phyloP scores from a whole-genome alignment of 805 yeast species.

The Saccharomycopsis schoenii region DNA sequence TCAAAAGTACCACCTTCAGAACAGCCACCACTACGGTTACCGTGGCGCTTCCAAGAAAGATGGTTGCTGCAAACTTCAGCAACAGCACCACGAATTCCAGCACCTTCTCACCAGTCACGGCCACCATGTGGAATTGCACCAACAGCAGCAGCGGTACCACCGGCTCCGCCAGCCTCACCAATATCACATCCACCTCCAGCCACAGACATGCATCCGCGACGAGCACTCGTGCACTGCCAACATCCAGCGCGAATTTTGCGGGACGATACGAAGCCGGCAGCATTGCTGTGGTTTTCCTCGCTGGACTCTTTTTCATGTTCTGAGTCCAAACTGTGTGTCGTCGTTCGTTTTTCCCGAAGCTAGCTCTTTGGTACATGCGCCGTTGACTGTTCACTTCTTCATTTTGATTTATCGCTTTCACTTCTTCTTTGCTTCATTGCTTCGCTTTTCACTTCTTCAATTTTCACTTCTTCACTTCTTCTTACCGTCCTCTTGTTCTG shows the following conservation, averaged over 20 bases:
- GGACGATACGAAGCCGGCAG: neutral
- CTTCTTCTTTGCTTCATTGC: too few species aligned
- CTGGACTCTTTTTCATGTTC: neutral
- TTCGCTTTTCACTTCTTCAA: too few species aligned
- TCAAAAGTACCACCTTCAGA: neutral
- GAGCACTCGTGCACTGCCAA: neutral
- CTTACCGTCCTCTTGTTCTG: too few species aligned
- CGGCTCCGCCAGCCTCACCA: neutral
- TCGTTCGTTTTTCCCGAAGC: too few species aligned
- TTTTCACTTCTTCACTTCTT: too few species aligned
- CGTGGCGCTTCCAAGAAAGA: neutral
- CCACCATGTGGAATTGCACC: neutral
- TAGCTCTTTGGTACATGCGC: too few species aligned
- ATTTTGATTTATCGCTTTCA: too few species aligned
- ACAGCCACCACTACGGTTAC: neutral
- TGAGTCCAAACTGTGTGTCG: neutral
- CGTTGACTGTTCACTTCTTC: neutral
- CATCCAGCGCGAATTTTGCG: neutral
- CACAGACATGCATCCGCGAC: too few species aligned
- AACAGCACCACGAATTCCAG: neutral
- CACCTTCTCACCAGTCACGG: neutral
- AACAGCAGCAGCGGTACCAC: neutral
- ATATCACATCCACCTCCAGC: too few species aligned
- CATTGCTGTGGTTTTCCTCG: neutral
- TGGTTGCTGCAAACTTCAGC: neutral